Conservation (phyloP, 2,329 filamentous ascomycete genomes). For the Uncinocarpus reesii region DNA sequence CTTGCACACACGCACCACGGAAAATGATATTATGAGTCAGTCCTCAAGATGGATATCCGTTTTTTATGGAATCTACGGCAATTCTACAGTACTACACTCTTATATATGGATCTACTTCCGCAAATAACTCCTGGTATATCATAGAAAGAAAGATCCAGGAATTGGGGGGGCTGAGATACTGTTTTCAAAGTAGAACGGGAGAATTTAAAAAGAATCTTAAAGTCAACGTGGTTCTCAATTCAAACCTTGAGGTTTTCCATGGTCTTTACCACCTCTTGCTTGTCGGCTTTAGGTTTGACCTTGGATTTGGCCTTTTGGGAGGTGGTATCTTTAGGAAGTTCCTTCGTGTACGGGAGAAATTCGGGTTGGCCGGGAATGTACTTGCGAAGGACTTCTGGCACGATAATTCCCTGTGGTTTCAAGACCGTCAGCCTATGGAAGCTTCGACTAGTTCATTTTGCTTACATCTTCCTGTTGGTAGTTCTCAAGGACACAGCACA, state of each 20-base stretch:
- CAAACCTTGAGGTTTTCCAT: conserved; percentile 35
- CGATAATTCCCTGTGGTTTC: conserved; percentile 54
- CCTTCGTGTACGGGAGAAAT: conserved; percentile 80
- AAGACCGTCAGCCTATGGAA: background rate
- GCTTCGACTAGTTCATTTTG: background rate
- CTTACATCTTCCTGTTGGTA: conserved; percentile 79
- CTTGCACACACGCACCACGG: conserved; percentile 9
- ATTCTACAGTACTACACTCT: no score
- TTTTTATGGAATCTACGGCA: no score
- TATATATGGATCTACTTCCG: background rate
- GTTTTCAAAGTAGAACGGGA: no score
- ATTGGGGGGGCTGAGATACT: no score
- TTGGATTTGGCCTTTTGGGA: conserved; percentile 47
- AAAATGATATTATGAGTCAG: background rate
- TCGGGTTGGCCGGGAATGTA: conserved; percentile 84
- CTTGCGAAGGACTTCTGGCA: conserved; percentile 74
- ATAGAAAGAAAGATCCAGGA: no score
- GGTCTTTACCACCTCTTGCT: conserved; percentile 32
- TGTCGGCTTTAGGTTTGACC: conserved; percentile 22
- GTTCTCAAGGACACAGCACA: conserved; percentile 94
- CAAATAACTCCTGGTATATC: no score
- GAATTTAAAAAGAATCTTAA: no score
- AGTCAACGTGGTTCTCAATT: conserved; percentile 7
- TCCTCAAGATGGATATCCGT: no score
- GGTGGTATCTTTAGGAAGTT: conserved; percentile 65